Percentiles rank a stretch among this genome's conserved stretches.
phyloP scores from a whole-genome alignment of 108 stramenopile species.

The Cyclotella baltica region DNA sequence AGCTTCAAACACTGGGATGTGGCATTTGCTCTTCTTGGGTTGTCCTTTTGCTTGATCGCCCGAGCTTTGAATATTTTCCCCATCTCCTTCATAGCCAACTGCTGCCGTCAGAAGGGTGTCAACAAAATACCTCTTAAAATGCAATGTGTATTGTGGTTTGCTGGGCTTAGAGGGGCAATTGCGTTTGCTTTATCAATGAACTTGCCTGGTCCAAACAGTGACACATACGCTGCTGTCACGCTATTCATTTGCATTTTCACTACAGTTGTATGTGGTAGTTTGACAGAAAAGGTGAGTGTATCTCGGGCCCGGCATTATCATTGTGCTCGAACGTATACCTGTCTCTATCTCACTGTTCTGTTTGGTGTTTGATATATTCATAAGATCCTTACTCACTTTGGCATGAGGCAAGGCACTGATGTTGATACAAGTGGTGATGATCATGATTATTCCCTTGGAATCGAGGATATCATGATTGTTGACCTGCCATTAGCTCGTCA shows the following conservation, averaged over 20 bases:
- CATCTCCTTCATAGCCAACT: constrained; percentile 87
- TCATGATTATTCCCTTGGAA: constrained; percentile 21
- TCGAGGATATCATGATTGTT: constrained; percentile 28
- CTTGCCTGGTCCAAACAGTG: constrained; percentile 91
- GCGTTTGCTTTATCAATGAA: constrained; percentile 93
- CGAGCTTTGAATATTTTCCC: constrained; percentile 94
- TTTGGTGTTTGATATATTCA: too few species aligned
- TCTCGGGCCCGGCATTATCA: too few species aligned
- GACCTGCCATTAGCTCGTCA: constrained; percentile 32
- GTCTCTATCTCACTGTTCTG: too few species aligned
- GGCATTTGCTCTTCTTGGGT: constrained; percentile 75
- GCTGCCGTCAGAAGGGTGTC: constrained; percentile 58
- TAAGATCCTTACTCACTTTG: constrained; percentile 80
- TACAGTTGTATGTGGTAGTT: constrained; percentile 96
- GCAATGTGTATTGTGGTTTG: constrained; percentile 97
- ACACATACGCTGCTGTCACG: constrained; percentile 90
- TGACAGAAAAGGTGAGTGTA: constrained; percentile 93
- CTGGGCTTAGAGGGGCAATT: constrained; percentile 95
- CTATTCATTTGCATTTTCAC: constrained; percentile 96
- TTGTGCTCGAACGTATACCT: too few species aligned
- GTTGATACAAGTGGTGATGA: background rate
- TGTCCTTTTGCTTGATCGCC: constrained; percentile 87
- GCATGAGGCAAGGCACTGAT: constrained; percentile 68
- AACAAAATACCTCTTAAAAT: constrained; percentile 74
- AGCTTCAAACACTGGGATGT: constrained; percentile 80